Base-by-base conservation (phyloP, 2,329 filamentous ascomycete species). In the Apiospora pterosperma region DNA sequence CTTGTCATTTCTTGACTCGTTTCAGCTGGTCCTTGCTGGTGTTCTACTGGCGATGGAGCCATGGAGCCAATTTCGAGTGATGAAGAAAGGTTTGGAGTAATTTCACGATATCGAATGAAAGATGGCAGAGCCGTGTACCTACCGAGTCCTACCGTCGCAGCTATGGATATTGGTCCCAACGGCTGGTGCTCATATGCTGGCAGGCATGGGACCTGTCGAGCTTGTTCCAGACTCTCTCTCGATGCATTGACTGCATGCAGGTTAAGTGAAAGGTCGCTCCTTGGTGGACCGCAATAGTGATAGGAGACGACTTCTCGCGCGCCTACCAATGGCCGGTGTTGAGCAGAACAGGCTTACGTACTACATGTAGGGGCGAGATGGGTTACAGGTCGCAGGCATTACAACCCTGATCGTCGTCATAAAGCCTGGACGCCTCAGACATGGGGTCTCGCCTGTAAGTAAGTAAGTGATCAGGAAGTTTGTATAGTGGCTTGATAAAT, bases 61-160 rank as follows among this genome's bases (percentile, higher is more conserved):
- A 59, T 38, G 58, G 34, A 38, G 34, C 36, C 58, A 60, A 38
- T 39, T 60, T 60, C 58, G n/a, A 60, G 58, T 25, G 36, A 38
- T 23, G 58, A 38, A 16, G 58, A 25, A 39, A 60, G 34, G 58
- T 60, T 38, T 36, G 34, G 25, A 60, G 58, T 28, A 60, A 60
- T 60, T 21, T 60, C 36, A 19, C 58, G 58, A 39, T 39, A 39
- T 38, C 58, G 58, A 60, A 60, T 55, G 48, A 55, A 55, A 55
- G 48, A 34, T 4, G 28, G 28, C 48, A 55, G 48, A 34, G 28
- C 28, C 28, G 34, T 55, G 16, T n/a, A 8, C 11, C 16, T 10
- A 28, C 16, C 48, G 28, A 31, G 48, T 8, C 6, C 48, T 34
- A 31, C 48, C 48, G 48, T 55, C 16, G 48, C 48, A 55, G 48